phyloP scores from a whole-genome alignment of 495 filamentous ascomycete species.

The Chaetomidium leptoderma region DNA sequence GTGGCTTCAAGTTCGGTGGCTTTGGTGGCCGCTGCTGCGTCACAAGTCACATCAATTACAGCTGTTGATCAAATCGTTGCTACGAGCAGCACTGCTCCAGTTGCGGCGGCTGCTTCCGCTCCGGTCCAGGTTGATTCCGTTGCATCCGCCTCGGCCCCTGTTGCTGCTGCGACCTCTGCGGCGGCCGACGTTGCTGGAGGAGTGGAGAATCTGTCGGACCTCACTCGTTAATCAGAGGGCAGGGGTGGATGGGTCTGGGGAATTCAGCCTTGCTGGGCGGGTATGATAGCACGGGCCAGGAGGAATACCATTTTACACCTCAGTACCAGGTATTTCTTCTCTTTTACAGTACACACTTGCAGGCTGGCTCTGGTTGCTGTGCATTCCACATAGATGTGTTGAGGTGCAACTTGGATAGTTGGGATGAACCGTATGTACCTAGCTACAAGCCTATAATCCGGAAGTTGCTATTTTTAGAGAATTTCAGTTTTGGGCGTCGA shows the following conservation, averaged over 20 bases:
- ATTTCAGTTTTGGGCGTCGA: too few relatives aligned
- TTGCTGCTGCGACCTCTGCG: slow-evolving; percentile 2
- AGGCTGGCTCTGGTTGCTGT: too few relatives aligned
- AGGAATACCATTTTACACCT: too few relatives aligned
- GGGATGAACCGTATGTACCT: too few relatives aligned
- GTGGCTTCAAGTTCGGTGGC: too few relatives aligned
- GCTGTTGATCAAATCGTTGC: not conserved
- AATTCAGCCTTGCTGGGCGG: not conserved
- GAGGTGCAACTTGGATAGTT: too few relatives aligned
- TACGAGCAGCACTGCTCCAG: slow-evolving; percentile 1
- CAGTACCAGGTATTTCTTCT: not conserved
- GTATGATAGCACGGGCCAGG: not conserved
- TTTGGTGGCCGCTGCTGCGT: slow-evolving; percentile 6
- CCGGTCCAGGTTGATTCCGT: slow-evolving; percentile 9
- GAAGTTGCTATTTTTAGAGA: too few relatives aligned
- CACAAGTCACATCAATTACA: slow-evolving; percentile 4
- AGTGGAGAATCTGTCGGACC: slow-evolving; percentile 26
- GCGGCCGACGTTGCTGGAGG: slow-evolving; percentile 11
- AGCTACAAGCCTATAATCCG: too few relatives aligned
- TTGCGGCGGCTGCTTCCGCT: slow-evolving; percentile 9
- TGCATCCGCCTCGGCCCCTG: slow-evolving; percentile 6
- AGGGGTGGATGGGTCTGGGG: not conserved
- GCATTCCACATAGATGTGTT: too few relatives aligned
- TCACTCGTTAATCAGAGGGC: slow-evolving; percentile 25
- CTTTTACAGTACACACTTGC: too few relatives aligned